Conservation (phyloP, 257 asterid genomes). For the Jasminum sambac region DNA sequence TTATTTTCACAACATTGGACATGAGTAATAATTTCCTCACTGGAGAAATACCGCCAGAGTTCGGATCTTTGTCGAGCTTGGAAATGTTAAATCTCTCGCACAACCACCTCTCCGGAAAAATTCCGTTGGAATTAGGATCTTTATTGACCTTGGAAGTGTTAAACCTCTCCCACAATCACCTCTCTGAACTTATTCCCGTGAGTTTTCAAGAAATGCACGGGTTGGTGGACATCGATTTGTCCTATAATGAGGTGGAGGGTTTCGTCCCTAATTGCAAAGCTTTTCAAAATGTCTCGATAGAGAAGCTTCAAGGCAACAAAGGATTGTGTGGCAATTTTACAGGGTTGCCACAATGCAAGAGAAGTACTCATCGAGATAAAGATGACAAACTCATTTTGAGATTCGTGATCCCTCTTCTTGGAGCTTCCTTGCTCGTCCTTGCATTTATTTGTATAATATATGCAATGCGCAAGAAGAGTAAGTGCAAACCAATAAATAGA, state of each 20-base stretch:
- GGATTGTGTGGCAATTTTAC: slow-evolving; percentile 17
- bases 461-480: not conserved
- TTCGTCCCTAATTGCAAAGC: slow-evolving; percentile 1
- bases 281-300: not conserved
- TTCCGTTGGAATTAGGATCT: no score
- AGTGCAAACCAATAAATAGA: not conserved
- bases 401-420: not conserved
- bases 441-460: not conserved
- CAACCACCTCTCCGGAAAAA: slow-evolving; percentile 5
- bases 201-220: not conserved
- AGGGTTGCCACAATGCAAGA: not conserved
- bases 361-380: no score
- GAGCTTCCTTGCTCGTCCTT: not conserved
- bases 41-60: not conserved
- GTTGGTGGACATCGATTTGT: not conserved
- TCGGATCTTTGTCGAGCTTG: not conserved
- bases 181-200: slow-evolving; percentile 1
- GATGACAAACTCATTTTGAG: not conserved
- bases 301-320: slow-evolving; percentile 8
- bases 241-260: slow-evolving; percentile 21
- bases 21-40: not conserved
- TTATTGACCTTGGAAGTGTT: no score
- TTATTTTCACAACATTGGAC: no score
- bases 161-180: slow-evolving; percentile 9
- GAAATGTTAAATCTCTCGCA: slow-evolving; percentile 2